Percentiles rank a stretch among this genome's conserved stretches.
phyloP scores from a whole-genome alignment of 164 flowering plant genomes.

The Umbellularia californica region DNA sequence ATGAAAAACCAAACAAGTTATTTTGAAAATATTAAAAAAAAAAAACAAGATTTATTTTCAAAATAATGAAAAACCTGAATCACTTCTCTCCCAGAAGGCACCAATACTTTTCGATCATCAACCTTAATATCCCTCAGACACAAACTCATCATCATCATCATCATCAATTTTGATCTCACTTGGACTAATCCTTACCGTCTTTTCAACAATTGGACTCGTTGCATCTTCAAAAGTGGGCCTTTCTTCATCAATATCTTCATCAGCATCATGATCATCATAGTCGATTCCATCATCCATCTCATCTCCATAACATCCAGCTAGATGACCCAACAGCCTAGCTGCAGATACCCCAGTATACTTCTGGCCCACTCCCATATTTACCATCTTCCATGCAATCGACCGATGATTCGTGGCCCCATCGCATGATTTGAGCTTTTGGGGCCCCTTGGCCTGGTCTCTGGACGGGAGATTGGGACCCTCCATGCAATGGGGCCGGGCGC shows the following conservation, averaged over 20 bases:
- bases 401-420: constrained; percentile 21
- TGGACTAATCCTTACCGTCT: background rate
- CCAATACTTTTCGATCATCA: constrained; percentile 37
- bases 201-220: no score
- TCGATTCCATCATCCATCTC: constrained; percentile 7
- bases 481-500: constrained; percentile 35
- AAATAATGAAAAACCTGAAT: background rate
- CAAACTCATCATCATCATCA: constrained; percentile 28
- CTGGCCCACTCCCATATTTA: constrained; percentile 19
- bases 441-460: constrained; percentile 53
- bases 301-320: constrained; percentile 14
- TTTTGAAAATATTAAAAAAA: no score
- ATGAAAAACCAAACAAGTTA: no score
- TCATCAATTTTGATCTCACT: constrained; percentile 14
- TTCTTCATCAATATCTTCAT: background rate
- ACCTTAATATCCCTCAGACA: constrained; percentile 29
- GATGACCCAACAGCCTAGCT: constrained; percentile 25
- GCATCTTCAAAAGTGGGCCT: background rate
- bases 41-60: no score
- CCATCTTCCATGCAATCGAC: background rate
- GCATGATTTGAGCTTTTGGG: constrained; percentile 31
- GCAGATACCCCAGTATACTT: constrained; percentile 31
- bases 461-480: constrained; percentile 59
- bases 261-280: background rate
- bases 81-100: constrained; percentile 45